phyloP scores from a whole-genome alignment of 345 rosid genomes.

The Pistacia integerrima region DNA sequence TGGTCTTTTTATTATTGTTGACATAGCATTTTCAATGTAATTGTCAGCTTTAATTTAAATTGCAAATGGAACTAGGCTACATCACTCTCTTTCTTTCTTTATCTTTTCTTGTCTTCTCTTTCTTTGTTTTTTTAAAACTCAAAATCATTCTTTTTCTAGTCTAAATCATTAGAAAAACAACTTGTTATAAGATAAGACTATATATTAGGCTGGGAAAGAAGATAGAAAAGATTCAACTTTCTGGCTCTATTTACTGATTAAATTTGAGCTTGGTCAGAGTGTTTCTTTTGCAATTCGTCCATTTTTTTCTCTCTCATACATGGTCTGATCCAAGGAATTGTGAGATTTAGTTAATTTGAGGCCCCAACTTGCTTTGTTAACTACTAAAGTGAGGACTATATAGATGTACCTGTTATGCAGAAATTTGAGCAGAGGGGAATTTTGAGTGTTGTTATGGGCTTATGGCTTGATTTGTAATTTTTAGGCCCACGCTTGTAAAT shows the following conservation, averaged over 20 bases:
- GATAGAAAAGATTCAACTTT: neutral
- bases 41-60: neutral
- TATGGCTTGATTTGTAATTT: constrained; percentile 11
- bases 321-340: neutral
- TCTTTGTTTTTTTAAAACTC: no score
- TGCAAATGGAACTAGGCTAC: neutral
- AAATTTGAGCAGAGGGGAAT: constrained; percentile 1
- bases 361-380: neutral
- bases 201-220: neutral
- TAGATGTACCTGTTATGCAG: neutral
- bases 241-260: neutral
- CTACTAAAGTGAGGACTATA: neutral
- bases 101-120: neutral
- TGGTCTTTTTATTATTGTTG: neutral
- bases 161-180: neutral
- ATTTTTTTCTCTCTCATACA: neutral
- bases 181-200: neutral
- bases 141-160: neutral
- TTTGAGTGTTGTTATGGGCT: constrained; percentile 11
- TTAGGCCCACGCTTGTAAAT: neutral
- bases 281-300: neutral
- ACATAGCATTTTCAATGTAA: neutral
- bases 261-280: neutral
- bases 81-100: neutral
- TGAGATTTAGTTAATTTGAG: neutral